These are phyloP conservation scores for Beta lomatogona DNA, from an alignment of 179 eudicot species.

Conservation along the genomic window DNA sequence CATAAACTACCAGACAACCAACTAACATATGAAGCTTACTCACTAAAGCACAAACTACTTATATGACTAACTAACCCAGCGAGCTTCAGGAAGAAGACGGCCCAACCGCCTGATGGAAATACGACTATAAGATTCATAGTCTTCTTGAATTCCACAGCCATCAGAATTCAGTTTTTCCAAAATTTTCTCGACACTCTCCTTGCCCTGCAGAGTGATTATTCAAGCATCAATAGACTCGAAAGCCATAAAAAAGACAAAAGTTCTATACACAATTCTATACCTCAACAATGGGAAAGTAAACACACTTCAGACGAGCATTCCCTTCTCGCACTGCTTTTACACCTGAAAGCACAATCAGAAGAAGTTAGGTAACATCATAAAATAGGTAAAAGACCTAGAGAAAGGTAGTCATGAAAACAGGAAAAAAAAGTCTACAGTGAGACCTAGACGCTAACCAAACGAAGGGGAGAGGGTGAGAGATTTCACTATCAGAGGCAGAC, in stretches of 20 bases:
- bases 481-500: not conserved
- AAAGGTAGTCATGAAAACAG: not conserved
- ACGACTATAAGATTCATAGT: slow-evolving; percentile 59
- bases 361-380: not conserved
- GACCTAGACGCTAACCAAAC: not conserved
- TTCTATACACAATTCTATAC: slow-evolving; percentile 28
- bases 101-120: slow-evolving; percentile 76
- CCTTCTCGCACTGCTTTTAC: slow-evolving; percentile 41
- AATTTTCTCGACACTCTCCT: slow-evolving; percentile 60
- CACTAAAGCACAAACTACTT: slow-evolving; percentile 5
- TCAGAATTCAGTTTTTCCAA: slow-evolving; percentile 46
- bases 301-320: slow-evolving; percentile 61
- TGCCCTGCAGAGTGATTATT: slow-evolving; percentile 42
- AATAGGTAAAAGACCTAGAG: not conserved
- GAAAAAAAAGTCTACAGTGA: not conserved
- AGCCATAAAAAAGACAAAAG: not conserved
- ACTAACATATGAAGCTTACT: not conserved
- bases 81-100: slow-evolving; percentile 85
- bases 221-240: not conserved
- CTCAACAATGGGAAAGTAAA: slow-evolving; percentile 64
- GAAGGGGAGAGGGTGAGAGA: not conserved
- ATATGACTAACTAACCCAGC: slow-evolving; percentile 51
- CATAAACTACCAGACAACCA: not conserved
- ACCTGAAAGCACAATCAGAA: slow-evolving; percentile 36
- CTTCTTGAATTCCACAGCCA: slow-evolving; percentile 48